Evolutionary conservation across 2,329 filamentous ascomycete species (phyloP).

Genomic region (Cordyceps javanica): DNA sequence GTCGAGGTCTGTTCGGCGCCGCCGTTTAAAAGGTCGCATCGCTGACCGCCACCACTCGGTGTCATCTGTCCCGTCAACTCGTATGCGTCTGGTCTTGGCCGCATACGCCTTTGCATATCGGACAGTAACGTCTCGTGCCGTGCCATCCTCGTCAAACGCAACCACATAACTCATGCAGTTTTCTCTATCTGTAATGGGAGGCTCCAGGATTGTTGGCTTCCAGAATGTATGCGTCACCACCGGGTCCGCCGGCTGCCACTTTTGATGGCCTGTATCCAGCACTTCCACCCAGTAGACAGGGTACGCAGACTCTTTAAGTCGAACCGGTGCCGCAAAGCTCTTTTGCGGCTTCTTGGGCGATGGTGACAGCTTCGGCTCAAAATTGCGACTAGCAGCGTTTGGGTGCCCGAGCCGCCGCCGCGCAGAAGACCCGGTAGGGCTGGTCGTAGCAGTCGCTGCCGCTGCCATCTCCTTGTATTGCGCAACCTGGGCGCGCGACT

Average conservation of each 20-base stretch:
- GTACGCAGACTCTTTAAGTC: slow-evolving; percentile 63
- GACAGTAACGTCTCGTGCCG: slow-evolving; percentile 76
- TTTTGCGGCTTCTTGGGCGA: slow-evolving; percentile 25
- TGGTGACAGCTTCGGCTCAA: slow-evolving; percentile 37
- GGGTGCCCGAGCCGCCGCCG: slow-evolving; percentile 48
- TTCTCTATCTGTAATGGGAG: slow-evolving; percentile 67
- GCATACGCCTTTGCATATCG: slow-evolving; percentile 86
- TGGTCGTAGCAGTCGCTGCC: slow-evolving; percentile 23
- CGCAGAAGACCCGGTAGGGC: slow-evolving; percentile 30
- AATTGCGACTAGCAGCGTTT: slow-evolving; percentile 45
- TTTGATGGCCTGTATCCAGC: slow-evolving; percentile 78
- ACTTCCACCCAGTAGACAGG: slow-evolving; percentile 95
- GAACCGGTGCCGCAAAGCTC: slow-evolving; percentile 15
- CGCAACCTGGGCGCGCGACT: slow-evolving; percentile 32
- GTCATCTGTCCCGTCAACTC: slow-evolving; percentile 59
- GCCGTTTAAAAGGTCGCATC: slow-evolving; percentile 41
- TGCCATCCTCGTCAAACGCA: slow-evolving; percentile 74
- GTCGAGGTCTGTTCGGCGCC: slow-evolving; percentile 57
- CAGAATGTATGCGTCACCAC: slow-evolving; percentile 72
- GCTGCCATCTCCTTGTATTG: slow-evolving; percentile 30
- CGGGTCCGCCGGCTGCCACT: slow-evolving; percentile 86
- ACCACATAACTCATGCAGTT: slow-evolving; percentile 81
- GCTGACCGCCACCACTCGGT: slow-evolving; percentile 49
- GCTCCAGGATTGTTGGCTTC: slow-evolving; percentile 72
- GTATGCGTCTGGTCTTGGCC: slow-evolving; percentile 75